Base-by-base conservation (phyloP, 2,329 filamentous ascomycete species). In the Plectosphaerella sp. region DNA sequence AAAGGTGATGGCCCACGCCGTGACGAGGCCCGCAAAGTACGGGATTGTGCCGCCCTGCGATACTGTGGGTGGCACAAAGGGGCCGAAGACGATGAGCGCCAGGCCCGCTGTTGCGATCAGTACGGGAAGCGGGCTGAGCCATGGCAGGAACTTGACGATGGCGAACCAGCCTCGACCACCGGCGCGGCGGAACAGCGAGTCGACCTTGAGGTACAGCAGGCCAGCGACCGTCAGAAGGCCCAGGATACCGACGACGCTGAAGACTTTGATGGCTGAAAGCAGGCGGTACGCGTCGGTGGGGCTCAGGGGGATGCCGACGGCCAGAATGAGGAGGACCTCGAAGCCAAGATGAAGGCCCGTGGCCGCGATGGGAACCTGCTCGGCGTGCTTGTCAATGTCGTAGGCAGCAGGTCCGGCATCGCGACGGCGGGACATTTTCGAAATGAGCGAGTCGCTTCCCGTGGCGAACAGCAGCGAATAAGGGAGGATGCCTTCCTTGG, bases 401-500 rank as follows among this genome's bases (percentile, higher is more conserved):
- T 39, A 18, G 45, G 9, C 36, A n/a, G n/a, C 36, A 16, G 14
- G 33, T 28, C 41, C 11, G 16, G 9, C 24, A 8, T 18, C 10
- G 11, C n/a, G 28, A 14, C 28, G 20, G 16, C 33, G 37, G 46
- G 12, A 45, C 36, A 25, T 18, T 15, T 24, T 10, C 22, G 54
- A 20, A 11, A 55, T 4, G 35, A 55, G 36, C 2, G 51, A 51
- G 41, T 48, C 46, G 33, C 49, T 53, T 45, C 61, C 59, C 10
- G 62, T 57, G 15, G 64, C 71, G 54, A 74, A 70, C 56, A 73
- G 67, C 16, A 64, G 61, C 1, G 71, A 69, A 51, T 61, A 72
- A 0, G 74, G 74, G 1, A 77, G 61, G 45, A 78, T 70, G 1
- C 74, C 74, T 61, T 77, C 73, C 56, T 78, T 77, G 7, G 75